Conservation (phyloP, 2,329 filamentous ascomycete species). For the Sporothrix pseudoabietina region DNA sequence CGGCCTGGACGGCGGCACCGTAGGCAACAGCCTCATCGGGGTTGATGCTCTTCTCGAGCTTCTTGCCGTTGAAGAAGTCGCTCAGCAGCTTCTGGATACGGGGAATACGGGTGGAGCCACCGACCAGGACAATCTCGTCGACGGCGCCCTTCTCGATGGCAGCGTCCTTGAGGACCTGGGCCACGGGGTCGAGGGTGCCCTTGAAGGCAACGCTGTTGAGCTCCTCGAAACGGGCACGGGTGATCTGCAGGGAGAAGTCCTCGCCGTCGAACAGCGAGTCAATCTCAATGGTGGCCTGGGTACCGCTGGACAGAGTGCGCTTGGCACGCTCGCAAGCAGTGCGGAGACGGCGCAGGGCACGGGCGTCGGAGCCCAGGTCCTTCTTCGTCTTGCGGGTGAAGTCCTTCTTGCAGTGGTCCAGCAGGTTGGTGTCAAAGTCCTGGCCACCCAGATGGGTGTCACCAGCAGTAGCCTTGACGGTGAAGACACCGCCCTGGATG, state of each 20-base stretch:
- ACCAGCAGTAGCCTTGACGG: constrained; percentile 96
- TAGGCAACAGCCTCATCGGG: constrained; percentile 99
- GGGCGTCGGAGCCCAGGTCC: constrained; percentile 77
- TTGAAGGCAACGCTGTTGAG: constrained; percentile 94
- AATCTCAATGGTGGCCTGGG: constrained; percentile 97
- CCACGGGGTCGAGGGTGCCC: constrained; percentile 91
- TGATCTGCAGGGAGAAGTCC: constrained; percentile 96
- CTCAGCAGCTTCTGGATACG: constrained; percentile 98
- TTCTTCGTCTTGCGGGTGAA: constrained; percentile 45
- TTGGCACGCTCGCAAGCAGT: constrained; percentile 99
- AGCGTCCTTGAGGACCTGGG: constrained; percentile 95
- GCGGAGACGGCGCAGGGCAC: constrained; percentile 91
- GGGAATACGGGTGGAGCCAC: constrained; percentile 98
- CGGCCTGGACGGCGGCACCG: constrained; percentile 97
- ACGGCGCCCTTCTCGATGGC: constrained; percentile 84
- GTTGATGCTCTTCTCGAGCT: constrained; percentile 99
- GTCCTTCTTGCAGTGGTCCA: constrained; percentile 96
- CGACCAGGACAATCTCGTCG: constrained; percentile 98
- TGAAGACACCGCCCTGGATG: constrained; percentile 99
- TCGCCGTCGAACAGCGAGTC: constrained; percentile 98
- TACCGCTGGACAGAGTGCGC: constrained; percentile 96
- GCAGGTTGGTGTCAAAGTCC: constrained; percentile 94
- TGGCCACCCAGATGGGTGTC: constrained; percentile 95
- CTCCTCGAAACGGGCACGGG: constrained; percentile 98
- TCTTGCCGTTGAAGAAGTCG: constrained; percentile 99